Percentiles rank a stretch among this genome's conserved stretches.
These are phyloP conservation scores for Raffaelea arxii DNA, from an alignment of 2,329 filamentous ascomycete species.

Conservation along the genomic window DNA sequence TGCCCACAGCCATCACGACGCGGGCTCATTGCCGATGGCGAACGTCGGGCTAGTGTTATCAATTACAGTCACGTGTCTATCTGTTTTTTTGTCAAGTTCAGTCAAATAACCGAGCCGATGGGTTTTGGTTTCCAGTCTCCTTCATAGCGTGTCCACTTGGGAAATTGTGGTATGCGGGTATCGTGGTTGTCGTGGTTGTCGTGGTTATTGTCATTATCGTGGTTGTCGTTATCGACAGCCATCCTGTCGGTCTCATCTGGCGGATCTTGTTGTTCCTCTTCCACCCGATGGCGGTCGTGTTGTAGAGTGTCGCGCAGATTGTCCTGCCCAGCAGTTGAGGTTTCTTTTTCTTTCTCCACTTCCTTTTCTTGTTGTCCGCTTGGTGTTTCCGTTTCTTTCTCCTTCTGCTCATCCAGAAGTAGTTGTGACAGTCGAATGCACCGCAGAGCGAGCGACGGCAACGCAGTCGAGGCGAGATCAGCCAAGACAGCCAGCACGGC, in stretches of 20 bases:
- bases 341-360: background rate
- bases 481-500: slow-evolving; percentile 18
- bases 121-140: slow-evolving; percentile 48
- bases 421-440: slow-evolving; percentile 18
- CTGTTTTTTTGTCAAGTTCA: background rate
- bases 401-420: too few relatives aligned
- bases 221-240: too few relatives aligned
- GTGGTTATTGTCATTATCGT: background rate
- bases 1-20: too few relatives aligned
- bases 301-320: too few relatives aligned
- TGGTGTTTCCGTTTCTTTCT: too few relatives aligned
- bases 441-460: slow-evolving; percentile 11
- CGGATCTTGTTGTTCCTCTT: background rate
- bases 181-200: background rate
- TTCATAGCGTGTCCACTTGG: slow-evolving; percentile 39
- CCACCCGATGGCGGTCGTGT: too few relatives aligned
- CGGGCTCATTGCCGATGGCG: too few relatives aligned
- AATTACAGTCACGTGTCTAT: background rate
- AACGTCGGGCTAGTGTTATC: background rate
- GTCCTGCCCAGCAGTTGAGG: too few relatives aligned
- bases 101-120: slow-evolving; percentile 44
- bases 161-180: slow-evolving; percentile 8
- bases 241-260: too few relatives aligned
- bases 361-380: background rate
- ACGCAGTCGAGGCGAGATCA: slow-evolving; percentile 19